Evolutionary conservation across 2,329 filamentous ascomycete species (phyloP).

Genomic region (Sordariomycetes sp.): DNA sequence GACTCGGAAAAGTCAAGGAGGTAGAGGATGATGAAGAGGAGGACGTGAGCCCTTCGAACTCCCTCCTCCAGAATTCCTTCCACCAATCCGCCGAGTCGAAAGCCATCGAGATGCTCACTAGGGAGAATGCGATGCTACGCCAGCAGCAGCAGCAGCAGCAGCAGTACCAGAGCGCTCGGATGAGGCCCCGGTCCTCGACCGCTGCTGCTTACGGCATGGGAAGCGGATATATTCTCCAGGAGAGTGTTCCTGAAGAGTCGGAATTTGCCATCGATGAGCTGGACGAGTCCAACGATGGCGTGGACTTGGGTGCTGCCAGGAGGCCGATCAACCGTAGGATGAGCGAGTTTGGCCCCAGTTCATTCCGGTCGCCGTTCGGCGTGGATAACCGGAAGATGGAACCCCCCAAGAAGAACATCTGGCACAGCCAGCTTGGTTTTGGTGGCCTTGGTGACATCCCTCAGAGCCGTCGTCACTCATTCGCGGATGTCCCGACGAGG

Average conservation of each 20-base stretch:
- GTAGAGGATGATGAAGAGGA: constrained; percentile 54
- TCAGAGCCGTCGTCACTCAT: constrained; percentile 69
- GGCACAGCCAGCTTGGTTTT: constrained; percentile 61
- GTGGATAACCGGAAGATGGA: constrained; percentile 50
- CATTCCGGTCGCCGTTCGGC: constrained; percentile 33
- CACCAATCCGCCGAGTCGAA: constrained; percentile 42
- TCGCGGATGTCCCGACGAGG: constrained; percentile 54
- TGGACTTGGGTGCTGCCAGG: constrained; percentile 14
- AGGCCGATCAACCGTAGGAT: constrained; percentile 26
- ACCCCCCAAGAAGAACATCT: constrained; percentile 53
- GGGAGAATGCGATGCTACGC: constrained; percentile 49
- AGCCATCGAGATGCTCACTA: constrained; percentile 47
- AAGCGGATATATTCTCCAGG: constrained; percentile 46
- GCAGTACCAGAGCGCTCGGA: constrained; percentile 38
- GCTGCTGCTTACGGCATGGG: constrained; percentile 35
- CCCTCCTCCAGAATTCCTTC: constrained; percentile 22
- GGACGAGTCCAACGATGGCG: constrained; percentile 39
- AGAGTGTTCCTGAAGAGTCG: constrained; percentile 48
- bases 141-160: constrained; percentile 30
- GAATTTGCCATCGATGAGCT: constrained; percentile 63
- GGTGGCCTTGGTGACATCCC: constrained; percentile 46
- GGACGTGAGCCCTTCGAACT: constrained; percentile 32
- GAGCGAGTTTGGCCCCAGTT: constrained; percentile 38
- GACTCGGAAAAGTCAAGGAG: constrained; percentile 54
- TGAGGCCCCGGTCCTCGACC: constrained; percentile 46